phyloP scores from a whole-genome alignment of 164 flowering plant species.

The Amborella trichopoda region DNA sequence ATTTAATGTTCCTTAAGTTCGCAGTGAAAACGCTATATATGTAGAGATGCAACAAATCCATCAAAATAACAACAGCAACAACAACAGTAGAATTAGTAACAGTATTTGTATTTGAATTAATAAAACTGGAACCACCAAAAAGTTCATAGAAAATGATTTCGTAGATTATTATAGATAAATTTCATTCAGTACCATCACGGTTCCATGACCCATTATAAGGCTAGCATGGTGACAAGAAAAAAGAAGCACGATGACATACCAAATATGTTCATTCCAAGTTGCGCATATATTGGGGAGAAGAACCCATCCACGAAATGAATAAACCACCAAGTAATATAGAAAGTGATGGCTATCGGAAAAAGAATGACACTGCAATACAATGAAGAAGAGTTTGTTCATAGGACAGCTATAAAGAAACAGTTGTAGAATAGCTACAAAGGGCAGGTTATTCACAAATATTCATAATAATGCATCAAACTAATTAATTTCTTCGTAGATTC shows the following conservation, averaged over 20 bases:
- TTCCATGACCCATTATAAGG: too few relatives aligned
- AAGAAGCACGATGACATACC: constrained; percentile 25
- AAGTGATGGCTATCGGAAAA: constrained; percentile 69
- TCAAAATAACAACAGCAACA: too few relatives aligned
- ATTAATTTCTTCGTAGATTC: too few relatives aligned
- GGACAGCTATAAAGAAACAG: too few relatives aligned
- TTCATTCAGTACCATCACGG: too few relatives aligned
- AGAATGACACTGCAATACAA: constrained; percentile 59
- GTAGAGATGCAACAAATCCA: too few relatives aligned
- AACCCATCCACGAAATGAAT: constrained; percentile 74
- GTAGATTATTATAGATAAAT: not conserved
- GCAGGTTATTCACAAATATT: not conserved
- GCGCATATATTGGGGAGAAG: constrained; percentile 73
- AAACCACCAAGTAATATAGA: constrained; percentile 82
- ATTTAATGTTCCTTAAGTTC: too few relatives aligned
- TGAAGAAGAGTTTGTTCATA: too few relatives aligned
- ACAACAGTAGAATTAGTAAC: not conserved
- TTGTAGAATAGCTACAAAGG: not conserved
- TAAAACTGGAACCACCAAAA: not conserved
- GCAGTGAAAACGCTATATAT: too few relatives aligned
- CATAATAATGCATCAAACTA: not conserved
- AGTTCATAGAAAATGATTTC: not conserved
- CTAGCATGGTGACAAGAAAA: not conserved
- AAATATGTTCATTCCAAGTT: constrained; percentile 66
- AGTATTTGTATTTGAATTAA: not conserved